Conservation (phyloP, 2,329 filamentous ascomycete genomes). For the Keithomyces neogunnii region DNA sequence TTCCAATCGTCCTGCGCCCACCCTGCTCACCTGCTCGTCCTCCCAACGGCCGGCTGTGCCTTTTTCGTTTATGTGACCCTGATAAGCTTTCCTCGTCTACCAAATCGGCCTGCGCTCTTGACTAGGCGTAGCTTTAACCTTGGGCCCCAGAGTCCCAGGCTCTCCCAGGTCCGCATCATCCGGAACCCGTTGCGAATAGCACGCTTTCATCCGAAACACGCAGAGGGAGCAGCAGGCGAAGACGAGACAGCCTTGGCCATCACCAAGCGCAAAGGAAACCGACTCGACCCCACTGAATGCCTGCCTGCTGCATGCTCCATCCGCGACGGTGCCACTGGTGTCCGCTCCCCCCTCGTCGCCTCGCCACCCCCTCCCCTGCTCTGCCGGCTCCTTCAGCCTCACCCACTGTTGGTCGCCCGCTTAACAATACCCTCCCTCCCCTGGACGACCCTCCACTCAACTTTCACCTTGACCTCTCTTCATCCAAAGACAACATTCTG, state of each 20-base stretch:
- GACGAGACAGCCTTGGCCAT: conserved; percentile 4
- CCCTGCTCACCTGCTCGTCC: background rate
- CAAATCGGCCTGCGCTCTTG: background rate
- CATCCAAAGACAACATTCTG: conserved; percentile 6
- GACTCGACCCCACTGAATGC: background rate
- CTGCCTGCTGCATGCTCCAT: background rate
- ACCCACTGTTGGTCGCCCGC: conserved; percentile 5
- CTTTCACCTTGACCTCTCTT: conserved; percentile 8
- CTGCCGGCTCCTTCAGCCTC: conserved; percentile 9
- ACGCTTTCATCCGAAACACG: conserved; percentile 3
- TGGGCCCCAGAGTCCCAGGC: background rate
- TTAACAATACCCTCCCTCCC: conserved; percentile 8
- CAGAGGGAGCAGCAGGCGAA: conserved; percentile 3
- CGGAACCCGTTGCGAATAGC: background rate
- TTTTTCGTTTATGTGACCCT: background rate
- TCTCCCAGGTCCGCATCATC: background rate
- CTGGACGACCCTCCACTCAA: conserved; percentile 6
- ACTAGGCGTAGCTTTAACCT: background rate
- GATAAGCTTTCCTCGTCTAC: background rate
- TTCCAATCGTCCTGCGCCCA: background rate
- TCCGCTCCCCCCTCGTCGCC: conserved; percentile 12
- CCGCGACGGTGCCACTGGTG: background rate
- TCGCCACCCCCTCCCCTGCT: conserved; percentile 8
- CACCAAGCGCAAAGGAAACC: background rate
- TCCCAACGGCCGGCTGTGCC: background rate